Conservation (phyloP, 2,329 filamentous ascomycete genomes). For the Aspergillus texensis region DNA sequence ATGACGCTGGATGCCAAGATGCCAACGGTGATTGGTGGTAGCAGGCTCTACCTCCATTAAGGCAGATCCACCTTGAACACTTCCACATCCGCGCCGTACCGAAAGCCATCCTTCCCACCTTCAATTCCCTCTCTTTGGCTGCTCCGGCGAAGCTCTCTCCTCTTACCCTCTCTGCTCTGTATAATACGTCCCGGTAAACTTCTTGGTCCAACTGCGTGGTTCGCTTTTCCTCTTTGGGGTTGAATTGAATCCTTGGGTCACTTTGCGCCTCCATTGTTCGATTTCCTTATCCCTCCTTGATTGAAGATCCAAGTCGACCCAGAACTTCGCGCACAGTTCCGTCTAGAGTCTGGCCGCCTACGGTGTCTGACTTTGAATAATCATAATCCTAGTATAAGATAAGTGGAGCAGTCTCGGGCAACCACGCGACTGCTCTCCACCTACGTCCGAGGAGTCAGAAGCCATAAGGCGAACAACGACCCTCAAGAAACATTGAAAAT, state of each 20-base stretch:
- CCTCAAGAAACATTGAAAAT: not conserved
- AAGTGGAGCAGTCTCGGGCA: not conserved
- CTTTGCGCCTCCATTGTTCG: not conserved
- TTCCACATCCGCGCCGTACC: slow-evolving; percentile 15
- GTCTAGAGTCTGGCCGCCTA: not conserved
- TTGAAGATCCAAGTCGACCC: not conserved
- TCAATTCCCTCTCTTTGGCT: slow-evolving; percentile 8
- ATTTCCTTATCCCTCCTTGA: not conserved
- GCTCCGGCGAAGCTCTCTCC: slow-evolving; percentile 5
- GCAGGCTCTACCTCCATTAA: slow-evolving; percentile 1
- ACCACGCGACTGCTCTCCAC: not conserved
- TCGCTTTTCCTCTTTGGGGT: not conserved
- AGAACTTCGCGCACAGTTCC: not conserved
- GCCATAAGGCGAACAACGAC: not conserved
- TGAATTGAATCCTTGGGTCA: not conserved
- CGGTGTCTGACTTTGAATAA: not conserved
- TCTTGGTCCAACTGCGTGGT: not conserved
- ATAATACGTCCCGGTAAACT: not conserved
- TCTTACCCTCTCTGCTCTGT: slow-evolving; percentile 1
- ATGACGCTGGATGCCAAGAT: slow-evolving; percentile 12
- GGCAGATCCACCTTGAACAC: slow-evolving; percentile 2
- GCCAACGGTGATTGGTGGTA: slow-evolving; percentile 13
- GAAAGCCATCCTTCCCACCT: slow-evolving; percentile 6
- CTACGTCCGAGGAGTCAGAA: not conserved
- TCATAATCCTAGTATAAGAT: slow-evolving; percentile 1